Percentiles rank a stretch among this genome's conserved stretches.
Conservation (phyloP, 768 basidiomycete genomes). For the Mycena polygramma region DNA sequence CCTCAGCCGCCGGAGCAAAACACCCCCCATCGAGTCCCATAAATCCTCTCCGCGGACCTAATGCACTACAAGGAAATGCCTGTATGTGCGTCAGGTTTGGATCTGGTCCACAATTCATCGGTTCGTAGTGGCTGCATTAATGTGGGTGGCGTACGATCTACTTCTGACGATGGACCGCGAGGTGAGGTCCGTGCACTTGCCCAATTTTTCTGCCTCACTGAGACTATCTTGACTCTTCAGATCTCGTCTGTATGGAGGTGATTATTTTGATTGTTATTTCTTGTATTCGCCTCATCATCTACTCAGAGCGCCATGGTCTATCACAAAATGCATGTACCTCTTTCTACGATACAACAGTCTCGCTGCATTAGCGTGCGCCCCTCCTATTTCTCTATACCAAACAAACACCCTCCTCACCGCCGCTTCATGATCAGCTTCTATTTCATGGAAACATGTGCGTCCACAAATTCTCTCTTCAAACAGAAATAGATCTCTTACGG, state of each 20-base stretch:
- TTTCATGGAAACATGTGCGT: slow-evolving; percentile 26
- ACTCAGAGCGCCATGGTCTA: slow-evolving; percentile 15
- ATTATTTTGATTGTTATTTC: not conserved
- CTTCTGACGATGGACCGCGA: slow-evolving; percentile 16
- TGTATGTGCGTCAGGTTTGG: not conserved
- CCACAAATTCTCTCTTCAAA: not conserved
- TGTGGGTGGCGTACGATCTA: slow-evolving; percentile 22
- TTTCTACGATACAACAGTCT: slow-evolving; percentile 23
- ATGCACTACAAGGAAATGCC: slow-evolving; percentile 4
- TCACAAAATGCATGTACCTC: slow-evolving; percentile 16
- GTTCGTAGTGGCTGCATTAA: slow-evolving; percentile 5
- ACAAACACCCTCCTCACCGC: not conserved
- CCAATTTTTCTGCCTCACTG: not conserved
- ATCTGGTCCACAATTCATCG: not conserved
- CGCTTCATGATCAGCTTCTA: slow-evolving; percentile 19
- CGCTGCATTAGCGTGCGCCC: slow-evolving; percentile 6
- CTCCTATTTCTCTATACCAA: not conserved
- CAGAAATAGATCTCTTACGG: not conserved
- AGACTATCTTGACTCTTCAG: not conserved
- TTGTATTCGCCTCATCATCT: not conserved
- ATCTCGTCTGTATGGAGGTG: slow-evolving; percentile 22
- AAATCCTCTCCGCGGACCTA: not conserved
- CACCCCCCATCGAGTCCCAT: not conserved
- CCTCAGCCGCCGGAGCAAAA: no score
- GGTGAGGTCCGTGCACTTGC: not conserved